Evolutionary conservation across 371 early-diverging fungal genomes (phyloP).

Genomic region (Syncephalastrum sp.): DNA sequence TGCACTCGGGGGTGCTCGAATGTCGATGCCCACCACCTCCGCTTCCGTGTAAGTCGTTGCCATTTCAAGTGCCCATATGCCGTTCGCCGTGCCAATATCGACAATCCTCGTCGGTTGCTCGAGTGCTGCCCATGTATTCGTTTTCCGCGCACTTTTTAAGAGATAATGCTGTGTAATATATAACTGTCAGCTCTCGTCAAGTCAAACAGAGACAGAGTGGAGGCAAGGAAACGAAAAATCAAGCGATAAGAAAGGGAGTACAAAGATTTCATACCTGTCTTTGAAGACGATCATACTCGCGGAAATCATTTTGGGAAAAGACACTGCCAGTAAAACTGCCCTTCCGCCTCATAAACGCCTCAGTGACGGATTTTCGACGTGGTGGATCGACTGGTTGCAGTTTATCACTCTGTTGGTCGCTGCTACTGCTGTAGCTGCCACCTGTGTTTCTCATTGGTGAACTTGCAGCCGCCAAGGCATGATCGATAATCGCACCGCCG

Average conservation of each 20-base stretch:
- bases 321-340: constrained; percentile 28
- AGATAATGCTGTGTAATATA: constrained; percentile 37
- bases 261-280: constrained; percentile 12
- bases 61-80: constrained; percentile 46
- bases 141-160: constrained; percentile 42
- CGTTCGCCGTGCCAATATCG: constrained; percentile 55
- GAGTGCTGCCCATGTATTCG: constrained; percentile 31
- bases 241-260: not conserved
- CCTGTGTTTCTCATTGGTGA: too few species aligned
- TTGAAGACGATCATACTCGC: constrained; percentile 23
- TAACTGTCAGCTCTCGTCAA: too few species aligned
- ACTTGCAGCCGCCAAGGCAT: constrained; percentile 8
- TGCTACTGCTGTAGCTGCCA: too few species aligned
- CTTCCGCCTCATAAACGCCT: constrained; percentile 40
- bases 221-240: not conserved
- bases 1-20: constrained; percentile 31
- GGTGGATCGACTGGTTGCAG: constrained; percentile 2
- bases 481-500: constrained; percentile 3
- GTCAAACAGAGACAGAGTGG: not conserved
- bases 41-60: constrained; percentile 36
- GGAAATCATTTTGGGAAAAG: constrained; percentile 29
- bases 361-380: constrained; percentile 45
- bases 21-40: constrained; percentile 52
- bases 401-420: not conserved
- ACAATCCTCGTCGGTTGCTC: constrained; percentile 31